phyloP scores from a whole-genome alignment of 108 stramenopile genomes.

The Cylindrotheca closterium region DNA sequence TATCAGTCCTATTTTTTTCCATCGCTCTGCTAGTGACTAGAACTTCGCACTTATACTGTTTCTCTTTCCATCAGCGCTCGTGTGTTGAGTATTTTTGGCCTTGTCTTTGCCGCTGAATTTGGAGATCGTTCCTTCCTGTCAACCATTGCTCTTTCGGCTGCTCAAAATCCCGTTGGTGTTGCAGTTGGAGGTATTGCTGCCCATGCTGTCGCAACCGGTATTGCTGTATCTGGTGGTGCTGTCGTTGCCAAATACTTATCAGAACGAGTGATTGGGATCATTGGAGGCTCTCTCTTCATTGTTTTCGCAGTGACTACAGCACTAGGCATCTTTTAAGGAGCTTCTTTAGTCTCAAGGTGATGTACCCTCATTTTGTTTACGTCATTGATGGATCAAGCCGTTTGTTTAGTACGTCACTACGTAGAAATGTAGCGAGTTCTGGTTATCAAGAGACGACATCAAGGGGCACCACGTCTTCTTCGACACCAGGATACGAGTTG shows the following conservation, averaged over 20 bases:
- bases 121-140: constrained; percentile 96
- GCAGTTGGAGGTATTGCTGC: constrained; percentile 92
- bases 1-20: no score
- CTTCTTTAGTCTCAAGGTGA: no score
- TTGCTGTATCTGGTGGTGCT: constrained; percentile 86
- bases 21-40: no score
- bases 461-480: no score
- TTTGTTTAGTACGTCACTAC: no score
- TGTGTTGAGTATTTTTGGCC: constrained; percentile 72
- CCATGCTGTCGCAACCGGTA: constrained; percentile 88
- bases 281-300: constrained; percentile 90
- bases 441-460: no score
- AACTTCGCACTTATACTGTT: constrained; percentile 7
- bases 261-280: constrained; percentile 88
- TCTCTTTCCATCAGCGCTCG: constrained; percentile 46
- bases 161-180: constrained; percentile 95
- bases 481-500: no score
- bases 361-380: no score
- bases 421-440: no score
- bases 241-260: constrained; percentile 87
- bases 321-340: constrained; percentile 72
- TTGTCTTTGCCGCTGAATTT: constrained; percentile 95
- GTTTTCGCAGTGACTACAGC: constrained; percentile 91
- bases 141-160: constrained; percentile 96
- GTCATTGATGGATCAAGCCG: no score